Conservation (phyloP, 768 basidiomycete genomes). For the Kwoniella sp. region DNA sequence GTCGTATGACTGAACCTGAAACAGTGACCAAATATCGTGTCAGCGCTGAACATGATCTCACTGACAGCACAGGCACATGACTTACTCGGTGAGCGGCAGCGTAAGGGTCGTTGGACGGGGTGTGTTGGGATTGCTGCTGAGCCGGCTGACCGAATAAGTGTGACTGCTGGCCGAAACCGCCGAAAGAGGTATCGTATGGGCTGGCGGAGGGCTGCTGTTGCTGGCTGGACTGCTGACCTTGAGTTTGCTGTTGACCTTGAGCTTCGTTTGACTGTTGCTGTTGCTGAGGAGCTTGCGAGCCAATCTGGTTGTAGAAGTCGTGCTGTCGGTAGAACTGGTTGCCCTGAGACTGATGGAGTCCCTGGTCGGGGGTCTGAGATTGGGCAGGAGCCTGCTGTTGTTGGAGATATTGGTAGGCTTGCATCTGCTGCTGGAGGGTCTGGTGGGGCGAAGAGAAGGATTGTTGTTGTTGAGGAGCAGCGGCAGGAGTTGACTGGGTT, state of each 20-base stretch:
- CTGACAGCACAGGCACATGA: background rate
- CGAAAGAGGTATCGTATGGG: conserved; percentile 42
- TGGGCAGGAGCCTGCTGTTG: conserved; percentile 41
- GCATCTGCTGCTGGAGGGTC: conserved; percentile 47
- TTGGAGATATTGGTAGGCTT: conserved; percentile 39
- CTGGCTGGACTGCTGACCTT: conserved; percentile 17
- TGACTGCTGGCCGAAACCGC: conserved; percentile 43
- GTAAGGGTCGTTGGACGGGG: conserved; percentile 45
- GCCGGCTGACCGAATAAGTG: conserved; percentile 42
- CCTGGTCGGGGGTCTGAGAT: conserved; percentile 35
- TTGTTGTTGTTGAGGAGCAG: conserved; percentile 33
- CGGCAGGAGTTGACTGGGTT: conserved; percentile 19
- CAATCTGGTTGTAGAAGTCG: conserved; percentile 40
- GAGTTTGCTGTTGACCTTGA: conserved; percentile 34
- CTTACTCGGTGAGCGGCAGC: conserved; percentile 48
- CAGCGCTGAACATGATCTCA: background rate
- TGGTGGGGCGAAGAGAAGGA: conserved; percentile 42
- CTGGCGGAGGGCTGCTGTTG: conserved; percentile 27
- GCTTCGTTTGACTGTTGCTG: conserved; percentile 26
- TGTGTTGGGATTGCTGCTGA: conserved; percentile 40
- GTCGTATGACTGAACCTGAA: conserved; percentile 42
- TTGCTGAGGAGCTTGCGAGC: conserved; percentile 30
- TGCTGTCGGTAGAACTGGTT: conserved; percentile 45
- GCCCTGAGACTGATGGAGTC: conserved; percentile 34
- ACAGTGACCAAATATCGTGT: conserved; percentile 5